Evolutionary conservation across 2,329 filamentous ascomycete species (phyloP).

Genomic region (Akanthomyces uredinophilus): DNA sequence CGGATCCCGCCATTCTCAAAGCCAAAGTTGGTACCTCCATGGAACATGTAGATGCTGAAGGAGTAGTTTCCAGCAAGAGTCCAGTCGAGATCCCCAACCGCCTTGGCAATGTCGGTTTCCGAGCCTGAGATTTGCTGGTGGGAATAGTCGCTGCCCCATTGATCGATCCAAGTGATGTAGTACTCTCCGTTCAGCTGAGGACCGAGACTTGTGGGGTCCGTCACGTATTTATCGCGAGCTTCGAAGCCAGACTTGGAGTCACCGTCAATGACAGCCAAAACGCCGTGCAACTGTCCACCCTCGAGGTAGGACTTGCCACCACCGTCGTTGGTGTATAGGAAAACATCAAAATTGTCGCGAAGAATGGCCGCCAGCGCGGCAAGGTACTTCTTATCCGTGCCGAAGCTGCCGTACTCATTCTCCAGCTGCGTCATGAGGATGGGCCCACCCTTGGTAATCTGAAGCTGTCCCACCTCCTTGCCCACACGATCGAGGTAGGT

Average conservation of each 20-base stretch:
- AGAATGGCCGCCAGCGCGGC: constrained; percentile 37
- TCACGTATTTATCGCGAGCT: constrained; percentile 38
- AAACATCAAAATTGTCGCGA: constrained; percentile 35
- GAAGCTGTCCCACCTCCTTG: constrained; percentile 29
- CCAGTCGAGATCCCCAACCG: constrained; percentile 32
- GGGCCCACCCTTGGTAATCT: constrained; percentile 38
- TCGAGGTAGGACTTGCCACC: constrained; percentile 37
- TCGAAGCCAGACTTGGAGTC: constrained; percentile 35
- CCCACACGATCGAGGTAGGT: constrained; percentile 35
- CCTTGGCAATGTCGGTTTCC: constrained; percentile 21
- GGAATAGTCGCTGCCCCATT: constrained; percentile 35
- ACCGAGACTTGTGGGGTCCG: constrained; percentile 36
- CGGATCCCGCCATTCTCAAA: constrained; percentile 43
- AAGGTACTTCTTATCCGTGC: constrained; percentile 40
- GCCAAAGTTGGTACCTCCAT: constrained; percentile 47
- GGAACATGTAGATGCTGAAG: constrained; percentile 49
- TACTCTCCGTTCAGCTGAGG: constrained; percentile 46
- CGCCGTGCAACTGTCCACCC: constrained; percentile 38
- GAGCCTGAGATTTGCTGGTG: constrained; percentile 31
- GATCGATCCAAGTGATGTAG: constrained; percentile 39
- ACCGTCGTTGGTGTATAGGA: constrained; percentile 47
- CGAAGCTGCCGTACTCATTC: constrained; percentile 48
- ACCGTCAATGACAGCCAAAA: constrained; percentile 43
- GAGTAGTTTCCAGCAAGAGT: constrained; percentile 35
- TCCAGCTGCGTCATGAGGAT: constrained; percentile 48